Evolutionary conservation across 306 rosid genomes (phyloP).

Genomic region (Trifolium fragiferum): DNA sequence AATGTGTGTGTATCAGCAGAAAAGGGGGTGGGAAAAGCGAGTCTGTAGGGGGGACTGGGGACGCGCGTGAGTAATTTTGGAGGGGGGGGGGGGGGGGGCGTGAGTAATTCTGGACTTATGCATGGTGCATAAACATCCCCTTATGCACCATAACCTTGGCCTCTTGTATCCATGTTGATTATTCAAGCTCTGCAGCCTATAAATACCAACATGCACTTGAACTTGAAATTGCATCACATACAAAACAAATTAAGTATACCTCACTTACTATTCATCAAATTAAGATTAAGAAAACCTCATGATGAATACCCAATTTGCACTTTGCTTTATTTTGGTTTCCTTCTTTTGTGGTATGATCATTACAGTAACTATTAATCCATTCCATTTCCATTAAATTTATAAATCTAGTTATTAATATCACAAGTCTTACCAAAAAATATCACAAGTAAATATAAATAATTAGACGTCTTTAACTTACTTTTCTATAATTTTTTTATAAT

Average conservation of each 20-base stretch:
- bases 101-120: too few species aligned
- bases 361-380: neutral
- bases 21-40: too few species aligned
- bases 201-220: slow-evolving; percentile 15
- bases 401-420: neutral
- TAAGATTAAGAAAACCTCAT: neutral
- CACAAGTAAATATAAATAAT: neutral
- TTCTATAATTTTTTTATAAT: neutral
- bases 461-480: neutral
- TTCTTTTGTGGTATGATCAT: slow-evolving; percentile 49
- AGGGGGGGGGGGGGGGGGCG: too few species aligned
- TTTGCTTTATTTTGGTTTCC: slow-evolving; percentile 42
- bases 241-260: neutral
- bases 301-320: slow-evolving; percentile 39
- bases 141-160: too few species aligned
- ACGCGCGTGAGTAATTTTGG: too few species aligned
- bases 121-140: too few species aligned
- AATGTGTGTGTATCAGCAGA: too few species aligned
- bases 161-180: neutral
- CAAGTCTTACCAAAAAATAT: too few species aligned
- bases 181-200: slow-evolving; percentile 30
- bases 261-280: neutral
- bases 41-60: too few species aligned
- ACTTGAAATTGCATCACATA: neutral
- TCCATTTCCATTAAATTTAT: neutral